Percentiles rank a stretch among this genome's conserved stretches.
Evolutionary conservation across 257 asterid genomes (phyloP).

Genomic region (Gentiana straminea): DNA sequence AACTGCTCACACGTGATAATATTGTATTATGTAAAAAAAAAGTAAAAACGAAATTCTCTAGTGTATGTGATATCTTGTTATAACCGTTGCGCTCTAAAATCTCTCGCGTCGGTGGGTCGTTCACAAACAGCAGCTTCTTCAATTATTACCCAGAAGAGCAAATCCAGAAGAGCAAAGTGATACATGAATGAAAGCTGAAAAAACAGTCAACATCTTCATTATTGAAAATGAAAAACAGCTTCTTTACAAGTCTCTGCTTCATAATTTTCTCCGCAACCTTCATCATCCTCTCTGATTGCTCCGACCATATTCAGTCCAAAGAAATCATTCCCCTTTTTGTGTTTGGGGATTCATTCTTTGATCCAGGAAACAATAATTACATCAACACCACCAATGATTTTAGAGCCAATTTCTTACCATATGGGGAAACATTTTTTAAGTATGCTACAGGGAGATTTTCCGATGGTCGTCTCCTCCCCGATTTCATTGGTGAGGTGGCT

Average conservation of each 20-base stretch:
- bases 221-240: background rate
- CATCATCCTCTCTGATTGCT: background rate
- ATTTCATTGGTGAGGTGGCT: slow-evolving; percentile 33
- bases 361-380: slow-evolving; percentile 67
- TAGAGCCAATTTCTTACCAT: slow-evolving; percentile 52
- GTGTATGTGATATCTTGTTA: too few relatives aligned
- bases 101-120: too few relatives aligned
- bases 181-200: too few relatives aligned
- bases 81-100: too few relatives aligned
- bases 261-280: background rate
- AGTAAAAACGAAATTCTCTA: too few relatives aligned
- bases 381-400: slow-evolving; percentile 53
- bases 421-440: slow-evolving; percentile 44
- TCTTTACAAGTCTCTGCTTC: background rate
- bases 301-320: background rate
- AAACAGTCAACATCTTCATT: too few relatives aligned
- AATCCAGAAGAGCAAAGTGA: too few relatives aligned
- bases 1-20: too few relatives aligned
- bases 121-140: too few relatives aligned
- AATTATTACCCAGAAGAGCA: too few relatives aligned
- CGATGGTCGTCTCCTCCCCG: slow-evolving; percentile 56
- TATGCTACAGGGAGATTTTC: slow-evolving; percentile 66
- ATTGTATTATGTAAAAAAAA: too few relatives aligned
- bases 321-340: slow-evolving; percentile 24
- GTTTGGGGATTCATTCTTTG: slow-evolving; percentile 59